A percentile compares a stretch with the other conserved stretches of the same genome.
phyloP scores from a whole-genome alignment of 75 land plant species.

The Azolla pinnata region DNA sequence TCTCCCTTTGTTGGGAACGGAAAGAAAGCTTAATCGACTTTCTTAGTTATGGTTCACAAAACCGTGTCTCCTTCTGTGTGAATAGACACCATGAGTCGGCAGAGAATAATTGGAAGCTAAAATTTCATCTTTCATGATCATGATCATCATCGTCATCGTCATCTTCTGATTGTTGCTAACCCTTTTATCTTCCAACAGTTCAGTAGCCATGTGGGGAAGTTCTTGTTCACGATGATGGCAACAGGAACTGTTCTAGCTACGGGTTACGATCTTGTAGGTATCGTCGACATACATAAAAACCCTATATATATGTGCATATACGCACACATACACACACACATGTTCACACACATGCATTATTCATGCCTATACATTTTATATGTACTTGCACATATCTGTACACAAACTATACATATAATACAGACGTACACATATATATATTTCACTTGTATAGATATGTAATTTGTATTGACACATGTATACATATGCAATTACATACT shows the following conservation, averaged over 20 bases:
- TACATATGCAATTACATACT: too few relatives aligned
- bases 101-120: neutral
- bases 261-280: conserved; percentile 73
- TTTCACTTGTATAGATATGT: too few relatives aligned
- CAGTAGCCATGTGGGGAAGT: conserved; percentile 57
- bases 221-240: conserved; percentile 64
- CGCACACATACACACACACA: too few relatives aligned
- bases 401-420: too few relatives aligned
- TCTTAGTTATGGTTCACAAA: neutral
- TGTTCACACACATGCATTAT: too few relatives aligned
- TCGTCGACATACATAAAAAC: too few relatives aligned
- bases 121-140: neutral
- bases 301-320: too few relatives aligned
- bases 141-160: neutral
- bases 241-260: conserved; percentile 77
- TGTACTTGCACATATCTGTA: too few relatives aligned
- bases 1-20: neutral
- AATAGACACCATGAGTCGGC: neutral
- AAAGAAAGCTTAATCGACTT: neutral
- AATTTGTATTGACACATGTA: too few relatives aligned
- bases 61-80: neutral
- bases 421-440: too few relatives aligned
- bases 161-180: neutral
- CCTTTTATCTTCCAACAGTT: conserved; percentile 30
- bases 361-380: too few relatives aligned